Evolutionary conservation across 345 rosid species (phyloP), one percentile per base, ranked within the genome.

Genomic region (Hypericum perforatum): DNA sequence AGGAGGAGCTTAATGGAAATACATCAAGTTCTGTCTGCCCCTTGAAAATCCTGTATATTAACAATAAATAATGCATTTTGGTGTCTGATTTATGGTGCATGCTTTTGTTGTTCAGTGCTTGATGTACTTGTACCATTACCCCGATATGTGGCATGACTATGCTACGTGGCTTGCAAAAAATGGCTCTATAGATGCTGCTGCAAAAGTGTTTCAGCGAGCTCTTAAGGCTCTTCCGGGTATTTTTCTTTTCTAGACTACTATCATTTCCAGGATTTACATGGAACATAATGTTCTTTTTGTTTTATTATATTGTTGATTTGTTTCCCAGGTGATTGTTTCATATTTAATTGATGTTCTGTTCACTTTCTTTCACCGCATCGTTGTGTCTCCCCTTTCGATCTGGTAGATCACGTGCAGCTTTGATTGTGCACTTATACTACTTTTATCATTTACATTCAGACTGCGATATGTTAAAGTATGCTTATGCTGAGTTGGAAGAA

Each of bases 161-260:
- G 96, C 95, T 57, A 81, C 75, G 11, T 91, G 98, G 96, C 89
- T 82, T 68, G 78, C 82, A 56, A 87, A 85, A 79, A 69, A 70
- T 82, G 96, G 98, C 52, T 71, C 90, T 45, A 48, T 72, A 29
- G 98, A 91, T 73, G 79, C 95, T 61, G 96, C 95, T 64, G 61
- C 81, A 67, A 91, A 85, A 84, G 92, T 91, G 45, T 91, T 76
- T 76, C 95, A 91, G 78, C 80, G 96, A 67, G 92, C 96, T 65
- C 65, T 91, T 69, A 87, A 85, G 82, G 96, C 92, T 49, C 88
- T 91, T 65, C 94, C 95, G 50, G 95, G 98, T 91, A 72, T 29
- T 53, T 67, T 45, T 43, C 50, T 53, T 63, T 53, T 16, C 57
- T 39, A 55, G 45, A 42, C 55, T 66, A 57, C 36, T 47, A 47